Percentiles rank a stretch among this genome's conserved stretches.
Conservation (phyloP, 768 basidiomycete species). For the Asterophora parasitica region DNA sequence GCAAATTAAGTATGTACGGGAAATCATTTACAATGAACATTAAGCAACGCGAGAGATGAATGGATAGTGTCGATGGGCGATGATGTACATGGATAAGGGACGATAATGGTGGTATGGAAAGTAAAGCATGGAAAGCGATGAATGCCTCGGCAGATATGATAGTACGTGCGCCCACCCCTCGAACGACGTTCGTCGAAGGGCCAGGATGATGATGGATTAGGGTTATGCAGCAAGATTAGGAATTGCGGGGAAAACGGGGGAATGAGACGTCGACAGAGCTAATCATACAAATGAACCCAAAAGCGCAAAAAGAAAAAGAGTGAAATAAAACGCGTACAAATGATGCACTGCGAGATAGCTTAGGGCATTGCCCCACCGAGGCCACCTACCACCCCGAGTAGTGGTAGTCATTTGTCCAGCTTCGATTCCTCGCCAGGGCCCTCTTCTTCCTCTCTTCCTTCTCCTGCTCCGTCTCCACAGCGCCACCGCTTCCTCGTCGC, state of each 20-base stretch:
- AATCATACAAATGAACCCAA: slow-evolving; percentile 16
- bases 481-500: slow-evolving; percentile 15
- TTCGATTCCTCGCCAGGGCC: slow-evolving; percentile 56
- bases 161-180: slow-evolving; percentile 2
- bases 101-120: not conserved
- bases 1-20: not conserved
- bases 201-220: slow-evolving; percentile 1
- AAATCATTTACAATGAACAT: not conserved
- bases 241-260: slow-evolving; percentile 2
- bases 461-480: slow-evolving; percentile 25
- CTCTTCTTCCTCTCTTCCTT: slow-evolving; percentile 37
- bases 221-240: not conserved
- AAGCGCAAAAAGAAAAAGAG: not conserved
- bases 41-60: not conserved
- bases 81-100: slow-evolving; percentile 9
- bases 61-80: not conserved
- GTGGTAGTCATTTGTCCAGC: slow-evolving; percentile 65
- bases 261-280: not conserved
- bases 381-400: slow-evolving; percentile 51
- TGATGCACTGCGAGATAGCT: not conserved
- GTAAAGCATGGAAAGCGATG: slow-evolving; percentile 7
- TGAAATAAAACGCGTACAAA: not conserved
- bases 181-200: not conserved
- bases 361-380: not conserved
- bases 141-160: slow-evolving; percentile 6